phyloP scores from a whole-genome alignment of 805 yeast species.

The Zygosaccharomyces kombuchaensis region DNA sequence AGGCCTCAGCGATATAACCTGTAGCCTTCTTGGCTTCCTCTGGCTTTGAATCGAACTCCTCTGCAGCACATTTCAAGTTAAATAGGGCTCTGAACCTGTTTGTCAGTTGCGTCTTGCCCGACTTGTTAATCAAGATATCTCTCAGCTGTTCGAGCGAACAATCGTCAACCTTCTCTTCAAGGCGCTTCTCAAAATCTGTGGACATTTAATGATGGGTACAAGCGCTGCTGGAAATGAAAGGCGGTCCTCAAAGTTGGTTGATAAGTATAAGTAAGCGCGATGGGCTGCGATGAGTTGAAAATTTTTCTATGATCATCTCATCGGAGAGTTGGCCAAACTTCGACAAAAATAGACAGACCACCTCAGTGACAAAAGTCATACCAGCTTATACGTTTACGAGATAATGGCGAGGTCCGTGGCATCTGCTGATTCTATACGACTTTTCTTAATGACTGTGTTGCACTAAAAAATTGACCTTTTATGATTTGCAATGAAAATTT shows the following conservation, averaged over 20 bases:
- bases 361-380: background rate
- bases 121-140: constrained; percentile 60
- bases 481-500: no score
- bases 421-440: no score
- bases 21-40: constrained; percentile 62
- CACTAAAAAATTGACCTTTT: no score
- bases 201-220: constrained; percentile 26
- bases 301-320: constrained; percentile 1
- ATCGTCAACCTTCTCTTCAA: constrained; percentile 36
- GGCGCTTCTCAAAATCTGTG: constrained; percentile 36
- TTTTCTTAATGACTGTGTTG: no score
- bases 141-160: constrained; percentile 60
- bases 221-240: background rate
- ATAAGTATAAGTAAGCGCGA: background rate
- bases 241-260: background rate
- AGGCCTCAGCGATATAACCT: constrained; percentile 80
- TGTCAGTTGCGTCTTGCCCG: constrained; percentile 72
- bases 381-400: background rate
- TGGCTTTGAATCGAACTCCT: constrained; percentile 53
- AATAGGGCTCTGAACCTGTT: constrained; percentile 91
- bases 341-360: background rate
- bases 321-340: constrained; percentile 1
- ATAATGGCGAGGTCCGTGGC: no score
- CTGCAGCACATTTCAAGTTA: constrained; percentile 81
- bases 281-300: background rate